phyloP scores from a whole-genome alignment of 768 basidiomycete genomes.

The Sistotremastrum niveocremeum region DNA sequence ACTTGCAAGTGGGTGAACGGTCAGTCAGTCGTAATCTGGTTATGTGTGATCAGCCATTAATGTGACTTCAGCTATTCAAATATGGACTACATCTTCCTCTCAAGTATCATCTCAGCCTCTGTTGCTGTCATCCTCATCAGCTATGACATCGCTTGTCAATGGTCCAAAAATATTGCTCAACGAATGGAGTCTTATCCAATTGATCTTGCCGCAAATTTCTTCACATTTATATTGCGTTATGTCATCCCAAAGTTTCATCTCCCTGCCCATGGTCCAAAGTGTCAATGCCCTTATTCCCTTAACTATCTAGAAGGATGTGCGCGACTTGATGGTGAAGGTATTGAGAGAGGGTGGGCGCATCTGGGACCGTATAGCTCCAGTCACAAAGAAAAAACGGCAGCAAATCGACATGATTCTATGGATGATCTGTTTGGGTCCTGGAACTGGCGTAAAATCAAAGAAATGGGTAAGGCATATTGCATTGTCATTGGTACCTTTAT shows the following conservation, averaged over 20 bases:
- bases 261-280: constrained; percentile 3
- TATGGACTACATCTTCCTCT: neutral
- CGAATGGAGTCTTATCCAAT: constrained; percentile 1
- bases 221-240: constrained; percentile 2
- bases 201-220: constrained; percentile 3
- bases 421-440: constrained; percentile 3
- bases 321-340: constrained; percentile 7
- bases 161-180: constrained; percentile 2
- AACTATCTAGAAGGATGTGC: constrained; percentile 4
- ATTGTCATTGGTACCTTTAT: neutral
- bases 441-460: constrained; percentile 5
- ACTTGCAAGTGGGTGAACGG: constrained; percentile 16
- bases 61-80: neutral
- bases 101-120: neutral
- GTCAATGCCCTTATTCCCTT: constrained; percentile 6
- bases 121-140: neutral
- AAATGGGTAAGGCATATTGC: neutral
- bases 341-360: constrained; percentile 6
- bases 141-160: constrained; percentile 10
- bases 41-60: neutral
- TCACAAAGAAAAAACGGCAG: constrained; percentile 2
- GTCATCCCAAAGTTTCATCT: constrained; percentile 10
- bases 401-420: neutral
- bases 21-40: constrained; percentile 3
- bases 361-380: neutral